phyloP scores from a whole-genome alignment of 2,329 filamentous ascomycete species.

The Fusarium proliferatum region DNA sequence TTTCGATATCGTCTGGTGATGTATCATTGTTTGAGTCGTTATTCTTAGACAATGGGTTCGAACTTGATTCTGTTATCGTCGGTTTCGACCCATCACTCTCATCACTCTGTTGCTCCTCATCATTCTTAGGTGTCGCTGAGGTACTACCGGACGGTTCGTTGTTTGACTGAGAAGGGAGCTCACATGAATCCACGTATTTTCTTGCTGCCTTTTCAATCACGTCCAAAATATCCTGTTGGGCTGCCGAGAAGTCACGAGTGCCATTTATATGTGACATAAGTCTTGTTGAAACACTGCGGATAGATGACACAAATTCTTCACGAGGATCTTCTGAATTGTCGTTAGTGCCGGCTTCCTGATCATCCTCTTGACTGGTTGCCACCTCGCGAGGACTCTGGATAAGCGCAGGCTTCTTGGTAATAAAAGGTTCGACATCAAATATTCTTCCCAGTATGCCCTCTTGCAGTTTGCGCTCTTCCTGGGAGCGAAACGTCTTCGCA shows the following conservation, averaged over 20 bases:
- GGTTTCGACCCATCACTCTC: background rate
- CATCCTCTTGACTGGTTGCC: conserved; percentile 23
- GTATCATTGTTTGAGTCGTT: conserved; percentile 42
- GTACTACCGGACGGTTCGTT: conserved; percentile 20
- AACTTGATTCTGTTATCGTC: background rate
- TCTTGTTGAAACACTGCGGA: conserved; percentile 56
- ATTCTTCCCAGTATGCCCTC: conserved; percentile 64
- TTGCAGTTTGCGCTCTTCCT: conserved; percentile 65
- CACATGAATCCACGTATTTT: conserved; percentile 59
- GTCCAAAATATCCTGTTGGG: conserved; percentile 61
- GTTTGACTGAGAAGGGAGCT: conserved; percentile 34
- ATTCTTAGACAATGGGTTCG: conserved; percentile 12
- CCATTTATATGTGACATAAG: conserved; percentile 57
- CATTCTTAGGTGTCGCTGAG: conserved; percentile 6
- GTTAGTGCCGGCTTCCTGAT: conserved; percentile 37
- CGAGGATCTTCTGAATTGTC: conserved; percentile 41
- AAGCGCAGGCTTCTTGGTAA: conserved; percentile 51
- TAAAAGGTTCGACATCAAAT: conserved; percentile 60
- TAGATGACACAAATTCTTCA: conserved; percentile 46
- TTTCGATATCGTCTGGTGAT: conserved; percentile 62
- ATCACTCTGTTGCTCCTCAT: conserved; percentile 5
- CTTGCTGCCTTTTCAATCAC: conserved; percentile 62
- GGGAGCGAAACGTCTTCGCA: conserved; percentile 59
- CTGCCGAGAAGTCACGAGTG: conserved; percentile 46
- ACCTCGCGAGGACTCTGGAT: conserved; percentile 38